Conservation (phyloP, 140 eudicot species). For the Stevia rebaudiana region DNA sequence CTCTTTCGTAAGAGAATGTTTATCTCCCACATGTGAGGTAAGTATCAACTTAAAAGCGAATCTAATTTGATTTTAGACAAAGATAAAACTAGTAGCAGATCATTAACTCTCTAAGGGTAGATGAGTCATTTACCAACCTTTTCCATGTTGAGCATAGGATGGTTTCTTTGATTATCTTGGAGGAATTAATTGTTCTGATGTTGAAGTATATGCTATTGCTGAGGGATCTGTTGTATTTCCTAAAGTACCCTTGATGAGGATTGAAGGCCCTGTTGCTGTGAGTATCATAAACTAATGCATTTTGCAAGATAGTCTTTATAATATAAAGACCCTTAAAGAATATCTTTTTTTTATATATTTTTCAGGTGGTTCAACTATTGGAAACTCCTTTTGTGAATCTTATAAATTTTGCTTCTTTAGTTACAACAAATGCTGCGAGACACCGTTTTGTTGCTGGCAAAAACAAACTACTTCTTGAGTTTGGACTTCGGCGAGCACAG, state of each 20-base stretch:
- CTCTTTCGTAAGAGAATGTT: constrained; percentile 48
- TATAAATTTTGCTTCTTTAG: constrained; percentile 85
- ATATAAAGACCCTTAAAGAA: constrained; percentile 3
- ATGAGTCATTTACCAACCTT: constrained; percentile 8
- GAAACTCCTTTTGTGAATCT: constrained; percentile 94
- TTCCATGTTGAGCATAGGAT: constrained; percentile 38
- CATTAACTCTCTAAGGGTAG: not conserved
- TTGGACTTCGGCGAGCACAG: constrained; percentile 98
- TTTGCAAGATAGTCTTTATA: not conserved
- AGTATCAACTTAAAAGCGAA: not conserved
- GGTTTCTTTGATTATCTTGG: constrained; percentile 87
- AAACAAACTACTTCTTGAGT: constrained; percentile 83
- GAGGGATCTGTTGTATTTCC: constrained; percentile 96
- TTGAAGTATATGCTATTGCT: constrained; percentile 80
- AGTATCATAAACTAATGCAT: constrained; percentile 27
- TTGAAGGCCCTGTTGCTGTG: constrained; percentile 95
- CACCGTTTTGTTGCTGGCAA: constrained; percentile 98
- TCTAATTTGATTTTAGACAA: not conserved
- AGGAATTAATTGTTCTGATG: constrained; percentile 79
- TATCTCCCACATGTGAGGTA: constrained; percentile 93
- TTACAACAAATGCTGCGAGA: constrained; percentile 95
- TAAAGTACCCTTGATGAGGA: constrained; percentile 86
- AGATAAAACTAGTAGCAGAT: not conserved
- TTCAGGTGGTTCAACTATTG: constrained; percentile 85
- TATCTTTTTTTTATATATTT: constrained; percentile 12